phyloP scores from a whole-genome alignment of 139 green algal species.

The Chloropicon primus region DNA sequence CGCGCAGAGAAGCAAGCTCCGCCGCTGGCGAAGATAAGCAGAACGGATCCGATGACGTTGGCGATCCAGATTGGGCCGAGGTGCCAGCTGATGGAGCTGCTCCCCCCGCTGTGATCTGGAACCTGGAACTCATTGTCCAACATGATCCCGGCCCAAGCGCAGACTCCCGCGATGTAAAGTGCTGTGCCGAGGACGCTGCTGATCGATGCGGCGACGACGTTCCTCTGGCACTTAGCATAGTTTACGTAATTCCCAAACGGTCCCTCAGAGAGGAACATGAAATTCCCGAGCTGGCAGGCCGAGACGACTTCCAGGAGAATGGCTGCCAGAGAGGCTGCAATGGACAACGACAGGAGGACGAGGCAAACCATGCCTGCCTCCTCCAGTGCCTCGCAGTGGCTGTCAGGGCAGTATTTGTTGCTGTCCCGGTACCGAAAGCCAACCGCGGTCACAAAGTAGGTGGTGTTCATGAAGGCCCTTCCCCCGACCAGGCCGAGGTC shows the following conservation, averaged over 20 bases:
- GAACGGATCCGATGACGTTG: too few relatives aligned
- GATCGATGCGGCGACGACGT: neutral
- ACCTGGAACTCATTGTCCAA: too few relatives aligned
- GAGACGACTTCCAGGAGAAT: neutral
- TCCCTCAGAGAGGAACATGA: neutral
- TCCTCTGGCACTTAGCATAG: neutral
- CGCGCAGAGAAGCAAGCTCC: too few relatives aligned
- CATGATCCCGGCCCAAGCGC: neutral
- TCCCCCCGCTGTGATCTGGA: too few relatives aligned
- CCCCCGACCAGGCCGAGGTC: neutral
- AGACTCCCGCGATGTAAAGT: neutral
- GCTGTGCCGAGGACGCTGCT: neutral
- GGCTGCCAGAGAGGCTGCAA: neutral
- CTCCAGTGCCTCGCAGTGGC: neutral
- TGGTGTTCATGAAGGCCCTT: neutral
- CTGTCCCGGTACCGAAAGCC: neutral
- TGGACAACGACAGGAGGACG: neutral
- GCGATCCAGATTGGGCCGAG: too few relatives aligned
- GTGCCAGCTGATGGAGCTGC: too few relatives aligned
- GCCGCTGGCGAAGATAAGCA: too few relatives aligned
- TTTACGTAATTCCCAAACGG: neutral
- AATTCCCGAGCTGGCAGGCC: neutral
- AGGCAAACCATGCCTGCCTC: neutral
- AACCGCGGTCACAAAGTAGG: neutral
- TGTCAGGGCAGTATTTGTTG: neutral